Base-by-base conservation (phyloP, 768 basidiomycete genomes). In the Ramaria sp. region DNA sequence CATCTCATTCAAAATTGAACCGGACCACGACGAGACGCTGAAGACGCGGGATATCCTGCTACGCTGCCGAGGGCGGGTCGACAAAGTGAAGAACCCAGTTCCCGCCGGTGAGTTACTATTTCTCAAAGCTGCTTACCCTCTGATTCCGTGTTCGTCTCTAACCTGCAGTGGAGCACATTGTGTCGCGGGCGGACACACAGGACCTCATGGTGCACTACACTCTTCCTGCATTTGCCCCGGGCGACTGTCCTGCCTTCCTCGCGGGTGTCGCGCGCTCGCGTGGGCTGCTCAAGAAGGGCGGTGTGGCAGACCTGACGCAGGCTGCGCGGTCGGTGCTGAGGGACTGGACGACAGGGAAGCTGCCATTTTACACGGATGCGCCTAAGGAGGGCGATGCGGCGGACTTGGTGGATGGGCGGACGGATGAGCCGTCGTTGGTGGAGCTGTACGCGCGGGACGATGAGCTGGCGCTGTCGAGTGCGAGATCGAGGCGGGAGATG, bases 181-280 rank as follows among this genome's bases (percentile, higher is more conserved):
- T 93, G 22, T 68, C 78, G 38, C 79, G 81, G 27, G 81, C 87
- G 2, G 80, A 79, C 62, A 70, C 78, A 33, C 85, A 93, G 65
- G 93, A 95, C 67, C 75, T 96, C 42, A 93, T 94, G 88, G 70
- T 95, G n/a, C 72, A 83, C 50, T 95, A 94, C 72, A 83, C 78
- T 62, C 73, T 92, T 13, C 88, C 93, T 3, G 88, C 85, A 7
- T 93, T 94, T 67, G 62, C 78, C 9, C 73, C 74, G 46, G 83
- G 85, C 2, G 82, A 93, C 63, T 66, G 77, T 5, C 74, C 75
- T 22, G 82, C 84, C 0, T 93, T 95, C 76, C 74, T 96, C 38
- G 75, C 82, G 24, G 82, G 81, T 47, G 70, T 94, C 41, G 88
- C 91, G 4, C 83, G 91, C 46, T 76, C 85, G 13, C 77, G 81